Evolutionary conservation across 2,329 filamentous ascomycete genomes (phyloP), one percentile per base, ranked within the genome.

Genomic region (Penicillium decumbens): DNA sequence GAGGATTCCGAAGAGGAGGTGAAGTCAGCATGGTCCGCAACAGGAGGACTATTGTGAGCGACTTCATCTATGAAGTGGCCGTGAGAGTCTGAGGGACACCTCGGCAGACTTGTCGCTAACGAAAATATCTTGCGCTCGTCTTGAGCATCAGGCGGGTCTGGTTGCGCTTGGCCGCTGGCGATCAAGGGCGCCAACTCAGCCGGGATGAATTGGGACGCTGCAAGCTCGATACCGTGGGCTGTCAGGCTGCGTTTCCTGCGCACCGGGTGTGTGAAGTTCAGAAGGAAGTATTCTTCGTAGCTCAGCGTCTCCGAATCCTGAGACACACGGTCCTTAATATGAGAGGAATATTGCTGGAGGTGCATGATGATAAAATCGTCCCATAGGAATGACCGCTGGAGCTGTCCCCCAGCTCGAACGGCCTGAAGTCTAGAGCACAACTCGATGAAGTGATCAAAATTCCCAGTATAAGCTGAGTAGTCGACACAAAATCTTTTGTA

Each of bases 331-430:
- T 62, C 43, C 29, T 62, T 48, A 4, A 66, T 41, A 51, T 76
- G 69, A n/a, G 46, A 44, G 3, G 58, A 63, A 50, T 74, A 77
- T 24, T 68, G 63, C 13, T 62, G 51, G 6, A 66, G 57, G 51
- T 74, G 65, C 54, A 67, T 65, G 45, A 71, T 73, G 43, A 76
- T 58, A 49, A 74, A 76, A 53, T 76, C 74, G 57, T 77, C 74
- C 70, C 73, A 75, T 12, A 76, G 47, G 23, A 65, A 70, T 10
- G 67, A 72, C 43, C 65, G 62, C 32, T 65, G 55, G 30, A 72
- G 50, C 25, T 60, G 45, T 4, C 65, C 69, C 15, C 54, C 46
- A 18, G 51, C 51, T n/a, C 66, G 54, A 32, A 74, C 54, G 12
- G 53, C 52, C 23, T 67, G 63, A 32, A 75, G 55, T 42, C 64